phyloP scores from a whole-genome alignment of 441 rosid genomes.

The Geranium incanum region DNA sequence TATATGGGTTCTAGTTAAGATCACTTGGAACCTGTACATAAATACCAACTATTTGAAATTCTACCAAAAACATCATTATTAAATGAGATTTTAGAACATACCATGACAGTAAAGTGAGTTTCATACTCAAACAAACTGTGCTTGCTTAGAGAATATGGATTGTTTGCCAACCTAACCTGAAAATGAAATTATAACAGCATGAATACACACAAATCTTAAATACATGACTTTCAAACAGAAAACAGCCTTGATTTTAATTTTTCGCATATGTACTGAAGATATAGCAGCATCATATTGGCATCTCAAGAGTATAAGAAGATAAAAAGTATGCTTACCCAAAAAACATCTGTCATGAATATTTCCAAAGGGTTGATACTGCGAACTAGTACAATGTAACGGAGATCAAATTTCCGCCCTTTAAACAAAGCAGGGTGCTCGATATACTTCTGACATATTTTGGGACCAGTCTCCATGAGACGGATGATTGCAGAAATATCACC shows the following conservation, averaged over 20 bases:
- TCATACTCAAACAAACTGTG: slow-evolving; percentile 85
- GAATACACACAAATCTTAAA: slow-evolving; percentile 8
- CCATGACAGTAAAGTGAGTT: slow-evolving; percentile 97
- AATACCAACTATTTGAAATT: neutral
- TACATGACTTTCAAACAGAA: neutral
- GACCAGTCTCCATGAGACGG: slow-evolving; percentile 97
- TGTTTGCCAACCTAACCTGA: slow-evolving; percentile 87
- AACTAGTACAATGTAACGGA: slow-evolving; percentile 69
- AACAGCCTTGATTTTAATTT: neutral
- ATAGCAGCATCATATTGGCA: too few relatives aligned
- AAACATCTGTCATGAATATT: slow-evolving; percentile 64
- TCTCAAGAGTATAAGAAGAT: neutral
- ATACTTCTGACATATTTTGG: slow-evolving; percentile 96
- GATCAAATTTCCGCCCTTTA: slow-evolving; percentile 72
- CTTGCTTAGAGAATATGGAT: slow-evolving; percentile 65
- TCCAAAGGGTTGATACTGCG: slow-evolving; percentile 73
- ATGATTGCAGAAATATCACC: slow-evolving; percentile 67
- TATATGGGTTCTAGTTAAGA: slow-evolving; percentile 7
- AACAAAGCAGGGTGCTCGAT: slow-evolving; percentile 88
- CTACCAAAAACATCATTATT: slow-evolving; percentile 13
- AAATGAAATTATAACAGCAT: slow-evolving; percentile 17
- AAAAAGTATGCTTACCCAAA: slow-evolving; percentile 57
- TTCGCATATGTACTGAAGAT: neutral
- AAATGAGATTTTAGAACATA: slow-evolving; percentile 30
- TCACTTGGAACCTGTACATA: neutral